These are phyloP conservation scores for Colletotrichum sp. DNA, from an alignment of 2,329 filamentous ascomycete species.

Conservation along the genomic window DNA sequence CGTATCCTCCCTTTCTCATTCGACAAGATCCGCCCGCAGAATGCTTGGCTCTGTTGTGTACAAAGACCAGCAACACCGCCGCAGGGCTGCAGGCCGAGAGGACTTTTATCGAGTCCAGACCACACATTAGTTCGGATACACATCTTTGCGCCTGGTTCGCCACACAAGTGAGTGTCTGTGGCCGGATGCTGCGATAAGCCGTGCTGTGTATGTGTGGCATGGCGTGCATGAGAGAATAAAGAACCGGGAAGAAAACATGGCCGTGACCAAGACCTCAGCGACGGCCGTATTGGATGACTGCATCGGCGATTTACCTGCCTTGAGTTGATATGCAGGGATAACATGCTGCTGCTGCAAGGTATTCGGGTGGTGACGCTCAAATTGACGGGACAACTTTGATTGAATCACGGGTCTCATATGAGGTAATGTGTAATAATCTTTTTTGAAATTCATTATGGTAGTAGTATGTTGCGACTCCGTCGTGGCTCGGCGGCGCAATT, in stretches of 20 bases:
- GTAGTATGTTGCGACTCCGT: background rate
- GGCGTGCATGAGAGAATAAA: background rate
- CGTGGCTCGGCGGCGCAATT: background rate
- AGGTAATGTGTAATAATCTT: background rate
- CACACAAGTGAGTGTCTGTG: background rate
- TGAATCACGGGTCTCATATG: background rate
- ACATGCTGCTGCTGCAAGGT: background rate
- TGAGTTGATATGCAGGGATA: background rate
- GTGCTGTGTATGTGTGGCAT: background rate
- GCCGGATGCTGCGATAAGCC: background rate
- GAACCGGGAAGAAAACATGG: background rate
- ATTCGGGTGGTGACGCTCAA: background rate
- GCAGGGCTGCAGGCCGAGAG: background rate
- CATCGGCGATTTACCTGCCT: slow-evolving; percentile 7
- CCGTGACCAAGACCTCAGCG: background rate
- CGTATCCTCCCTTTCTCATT: background rate
- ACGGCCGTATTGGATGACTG: background rate
- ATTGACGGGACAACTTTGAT: background rate
- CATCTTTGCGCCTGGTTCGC: background rate
- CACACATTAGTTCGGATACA: background rate
- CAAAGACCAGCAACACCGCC: background rate
- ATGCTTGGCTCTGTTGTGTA: background rate
- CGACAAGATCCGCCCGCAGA: background rate
- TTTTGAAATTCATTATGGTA: background rate
- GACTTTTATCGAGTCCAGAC: background rate